Conservation (phyloP, 805 yeast genomes). For the Kazachstania kunashirensis region DNA sequence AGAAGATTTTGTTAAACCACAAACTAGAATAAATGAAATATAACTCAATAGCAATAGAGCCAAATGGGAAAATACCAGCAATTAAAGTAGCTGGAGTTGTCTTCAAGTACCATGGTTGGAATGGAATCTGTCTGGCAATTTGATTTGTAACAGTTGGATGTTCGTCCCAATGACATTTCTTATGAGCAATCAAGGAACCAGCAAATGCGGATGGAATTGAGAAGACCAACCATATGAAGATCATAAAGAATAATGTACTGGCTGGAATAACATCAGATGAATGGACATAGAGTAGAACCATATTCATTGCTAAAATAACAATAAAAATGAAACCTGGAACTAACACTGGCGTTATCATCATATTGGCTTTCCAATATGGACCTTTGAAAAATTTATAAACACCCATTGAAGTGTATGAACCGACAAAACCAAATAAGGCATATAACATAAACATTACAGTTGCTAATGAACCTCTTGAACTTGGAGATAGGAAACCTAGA, state of each 20-base stretch:
- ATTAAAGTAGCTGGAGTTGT: constrained; percentile 57
- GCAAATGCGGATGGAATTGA: constrained; percentile 75
- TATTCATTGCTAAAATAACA: constrained; percentile 60
- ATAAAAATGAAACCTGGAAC: constrained; percentile 75
- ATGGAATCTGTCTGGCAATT: constrained; percentile 92
- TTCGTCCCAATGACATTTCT: constrained; percentile 42
- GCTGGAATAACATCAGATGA: constrained; percentile 94
- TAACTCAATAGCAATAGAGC: constrained; percentile 89
- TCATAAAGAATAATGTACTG: constrained; percentile 76
- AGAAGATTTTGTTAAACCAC: constrained; percentile 89
- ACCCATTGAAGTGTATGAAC: constrained; percentile 81
- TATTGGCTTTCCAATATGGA: constrained; percentile 77
- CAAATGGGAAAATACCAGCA: constrained; percentile 90
- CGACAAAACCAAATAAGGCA: constrained; percentile 70
- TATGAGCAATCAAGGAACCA: constrained; percentile 76
- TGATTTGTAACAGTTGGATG: constrained; percentile 85
- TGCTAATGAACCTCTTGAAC: constrained; percentile 86
- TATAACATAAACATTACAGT: constrained; percentile 82
- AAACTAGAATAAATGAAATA: constrained; percentile 83
- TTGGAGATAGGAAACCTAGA: constrained; percentile 83
- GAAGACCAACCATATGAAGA: constrained; percentile 74
- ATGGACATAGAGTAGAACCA: constrained; percentile 64
- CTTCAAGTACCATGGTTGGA: constrained; percentile 75
- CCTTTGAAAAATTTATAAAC: constrained; percentile 88
- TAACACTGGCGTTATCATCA: constrained; percentile 69